These are phyloP conservation scores for Geum urbanum DNA, from an alignment of 306 rosid genomes.

Conservation along the genomic window DNA sequence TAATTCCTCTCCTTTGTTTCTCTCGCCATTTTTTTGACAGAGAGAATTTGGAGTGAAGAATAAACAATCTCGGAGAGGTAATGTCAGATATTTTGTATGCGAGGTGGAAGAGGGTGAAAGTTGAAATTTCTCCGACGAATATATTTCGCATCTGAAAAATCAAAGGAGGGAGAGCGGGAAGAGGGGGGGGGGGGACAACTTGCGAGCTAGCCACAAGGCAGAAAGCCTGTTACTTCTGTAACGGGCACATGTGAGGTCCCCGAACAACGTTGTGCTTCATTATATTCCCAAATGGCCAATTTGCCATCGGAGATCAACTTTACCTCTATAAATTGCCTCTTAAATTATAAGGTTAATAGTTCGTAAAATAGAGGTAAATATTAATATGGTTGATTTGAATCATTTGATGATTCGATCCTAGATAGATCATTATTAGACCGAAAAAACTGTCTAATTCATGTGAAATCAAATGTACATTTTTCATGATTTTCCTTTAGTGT, in stretches of 20 bases:
- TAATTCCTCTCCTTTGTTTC: background rate
- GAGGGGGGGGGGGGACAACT: constrained; percentile 35
- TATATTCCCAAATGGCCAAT: constrained; percentile 22
- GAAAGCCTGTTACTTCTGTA: constrained; percentile 69
- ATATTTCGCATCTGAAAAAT: constrained; percentile 21
- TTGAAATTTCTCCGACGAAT: constrained; percentile 25
- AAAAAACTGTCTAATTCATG: no score
- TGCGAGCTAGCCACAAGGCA: constrained; percentile 51
- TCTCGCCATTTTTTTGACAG: background rate
- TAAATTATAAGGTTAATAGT: background rate
- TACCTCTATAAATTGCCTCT: background rate
- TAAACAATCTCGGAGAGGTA: background rate
- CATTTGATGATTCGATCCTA: background rate
- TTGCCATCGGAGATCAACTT: constrained; percentile 25
- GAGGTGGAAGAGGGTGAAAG: constrained; percentile 20
- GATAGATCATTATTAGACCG: no score
- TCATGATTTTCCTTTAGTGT: no score
- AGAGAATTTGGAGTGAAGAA: background rate
- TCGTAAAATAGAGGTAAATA: background rate
- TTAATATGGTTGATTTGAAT: background rate
- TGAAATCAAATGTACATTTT: no score
- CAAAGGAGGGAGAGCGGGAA: constrained; percentile 45
- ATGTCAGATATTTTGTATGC: constrained; percentile 2
- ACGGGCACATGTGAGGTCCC: constrained; percentile 68
- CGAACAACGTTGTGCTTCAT: constrained; percentile 26